Evolutionary conservation across 116 monocot genomes (phyloP).

Genomic region (Papilionanthe hybrid): DNA sequence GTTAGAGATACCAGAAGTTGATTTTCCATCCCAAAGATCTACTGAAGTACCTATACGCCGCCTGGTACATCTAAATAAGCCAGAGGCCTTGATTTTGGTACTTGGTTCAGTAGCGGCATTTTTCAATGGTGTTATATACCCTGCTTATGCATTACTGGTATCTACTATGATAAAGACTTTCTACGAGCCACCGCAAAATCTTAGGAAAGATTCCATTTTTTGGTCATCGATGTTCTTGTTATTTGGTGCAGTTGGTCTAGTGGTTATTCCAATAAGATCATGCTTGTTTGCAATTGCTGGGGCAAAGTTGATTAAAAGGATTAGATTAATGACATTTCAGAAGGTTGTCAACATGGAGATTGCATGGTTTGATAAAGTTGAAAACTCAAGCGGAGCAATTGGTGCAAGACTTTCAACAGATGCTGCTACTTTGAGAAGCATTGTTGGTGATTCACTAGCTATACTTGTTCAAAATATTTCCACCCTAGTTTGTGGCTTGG

Average conservation of each 20-base stretch:
- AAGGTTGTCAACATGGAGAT: too few species aligned
- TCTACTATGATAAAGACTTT: slow-evolving; percentile 25
- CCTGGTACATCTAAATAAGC: slow-evolving; percentile 48
- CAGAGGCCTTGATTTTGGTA: slow-evolving; percentile 31
- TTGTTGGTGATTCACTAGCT: too few species aligned
- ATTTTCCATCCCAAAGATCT: background rate
- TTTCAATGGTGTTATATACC: slow-evolving; percentile 23
- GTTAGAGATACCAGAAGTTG: too few species aligned
- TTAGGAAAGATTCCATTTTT: slow-evolving; percentile 35
- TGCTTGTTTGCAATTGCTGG: slow-evolving; percentile 39
- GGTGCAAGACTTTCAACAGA: too few species aligned
- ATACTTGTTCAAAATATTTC: too few species aligned
- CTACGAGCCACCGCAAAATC: slow-evolving; percentile 29
- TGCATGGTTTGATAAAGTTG: too few species aligned
- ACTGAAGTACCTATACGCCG: slow-evolving; percentile 23
- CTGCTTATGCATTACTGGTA: slow-evolving; percentile 25
- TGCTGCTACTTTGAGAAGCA: too few species aligned
- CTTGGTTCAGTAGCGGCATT: slow-evolving; percentile 31
- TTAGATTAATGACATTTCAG: too few species aligned
- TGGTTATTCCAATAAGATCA: slow-evolving; percentile 13
- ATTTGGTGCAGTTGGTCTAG: slow-evolving; percentile 10
- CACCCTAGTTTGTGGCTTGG: too few species aligned
- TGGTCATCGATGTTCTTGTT: slow-evolving; percentile 24
- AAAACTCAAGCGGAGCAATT: too few species aligned
- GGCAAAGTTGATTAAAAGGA: slow-evolving; percentile 25